A percentile compares a stretch with the other conserved stretches of the same genome.
These are phyloP conservation scores for Suillus lakei DNA, from an alignment of 768 basidiomycete genomes.

Conservation along the genomic window DNA sequence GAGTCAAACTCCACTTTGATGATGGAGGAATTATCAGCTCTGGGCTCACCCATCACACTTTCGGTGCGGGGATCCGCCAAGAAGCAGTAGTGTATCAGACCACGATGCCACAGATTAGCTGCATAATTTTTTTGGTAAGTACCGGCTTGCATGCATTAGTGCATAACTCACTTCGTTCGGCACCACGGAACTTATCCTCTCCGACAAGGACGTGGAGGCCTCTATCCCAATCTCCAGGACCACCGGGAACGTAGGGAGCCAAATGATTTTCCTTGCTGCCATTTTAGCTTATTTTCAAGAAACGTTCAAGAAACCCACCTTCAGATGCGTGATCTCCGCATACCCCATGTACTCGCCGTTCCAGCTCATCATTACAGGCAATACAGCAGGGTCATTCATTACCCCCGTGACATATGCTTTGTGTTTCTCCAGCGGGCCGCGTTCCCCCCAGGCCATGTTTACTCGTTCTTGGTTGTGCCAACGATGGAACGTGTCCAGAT, in stretches of 20 bases:
- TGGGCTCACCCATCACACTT: conserved; percentile 49
- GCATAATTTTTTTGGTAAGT: background rate
- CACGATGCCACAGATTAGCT: conserved; percentile 27
- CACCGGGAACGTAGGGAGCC: conserved; percentile 28
- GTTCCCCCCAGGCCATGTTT: conserved; percentile 50
- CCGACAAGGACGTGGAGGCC: conserved; percentile 53
- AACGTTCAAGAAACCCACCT: conserved; percentile 39
- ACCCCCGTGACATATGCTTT: conserved; percentile 41
- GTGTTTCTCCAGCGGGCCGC: conserved; percentile 48
- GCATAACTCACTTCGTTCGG: conserved; percentile 41
- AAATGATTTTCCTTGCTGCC: conserved; percentile 23
- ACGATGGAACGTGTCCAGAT: conserved; percentile 49
- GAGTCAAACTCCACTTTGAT: conserved; percentile 30
- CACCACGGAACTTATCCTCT: conserved; percentile 50
- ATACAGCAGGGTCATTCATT: conserved; percentile 42
- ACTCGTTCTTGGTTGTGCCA: conserved; percentile 58
- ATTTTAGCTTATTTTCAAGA: background rate
- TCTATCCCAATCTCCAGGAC: conserved; percentile 36
- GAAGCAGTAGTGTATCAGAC: conserved; percentile 48
- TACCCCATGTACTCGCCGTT: conserved; percentile 49
- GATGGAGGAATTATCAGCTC: conserved; percentile 32
- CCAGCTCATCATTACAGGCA: conserved; percentile 53
- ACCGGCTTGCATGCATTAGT: background rate
- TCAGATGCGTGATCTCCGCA: conserved; percentile 48
- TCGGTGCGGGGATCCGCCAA: conserved; percentile 47